Evolutionary conservation across 2,329 filamentous ascomycete species (phyloP), one percentile per base, ranked within the genome.

Genomic region (Cladosporium sp.): DNA sequence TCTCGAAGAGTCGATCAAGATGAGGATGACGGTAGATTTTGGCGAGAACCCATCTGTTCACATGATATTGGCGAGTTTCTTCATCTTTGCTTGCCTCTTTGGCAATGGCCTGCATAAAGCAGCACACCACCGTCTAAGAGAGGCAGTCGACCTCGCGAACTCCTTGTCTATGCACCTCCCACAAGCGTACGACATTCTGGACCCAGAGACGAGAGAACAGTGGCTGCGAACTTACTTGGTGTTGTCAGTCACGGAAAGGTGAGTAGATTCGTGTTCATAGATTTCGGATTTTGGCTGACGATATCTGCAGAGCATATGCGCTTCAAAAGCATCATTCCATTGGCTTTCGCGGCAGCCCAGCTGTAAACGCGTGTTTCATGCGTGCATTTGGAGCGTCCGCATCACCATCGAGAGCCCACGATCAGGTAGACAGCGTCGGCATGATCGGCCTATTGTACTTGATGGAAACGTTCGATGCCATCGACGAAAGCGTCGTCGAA

Each of bases 401-500:
- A 13, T 64, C 67, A 0, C 51, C 43, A 20, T 52, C 71, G 18
- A 69, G 72, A 33, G 67, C 69, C n/a, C 67, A 70, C 40, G 72
- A 71, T 36, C 69, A 72, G 52, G 66, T 69, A 38, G 70, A 73
- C 20, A 50, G 55, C 2, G 55, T 60, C 5, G 69, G 66, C 1
- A 72, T 72, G 69, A 69, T 70, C 52, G 70, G 70, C 2, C 57
- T 73, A 6, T 62, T 70, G 4, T 63, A 68, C 22, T 59, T 73
- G 19, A 72, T 73, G 70, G 70, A 72, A 51, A 55, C 69, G 1
- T 72, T 72, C 50, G 68, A 73, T 45, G 63, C 67, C 3, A 70
- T 73, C 27, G 68, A 73, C 43, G 70, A 73, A 53, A 67, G 66
- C 49, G 67, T 73, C 15, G 61, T 72, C 15, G 63, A 69, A 15